A percentile compares a stretch with the other conserved stretches of the same genome.
These are phyloP conservation scores for Rhodamnia argentea DNA, from an alignment of 345 rosid species.

Conservation along the genomic window DNA sequence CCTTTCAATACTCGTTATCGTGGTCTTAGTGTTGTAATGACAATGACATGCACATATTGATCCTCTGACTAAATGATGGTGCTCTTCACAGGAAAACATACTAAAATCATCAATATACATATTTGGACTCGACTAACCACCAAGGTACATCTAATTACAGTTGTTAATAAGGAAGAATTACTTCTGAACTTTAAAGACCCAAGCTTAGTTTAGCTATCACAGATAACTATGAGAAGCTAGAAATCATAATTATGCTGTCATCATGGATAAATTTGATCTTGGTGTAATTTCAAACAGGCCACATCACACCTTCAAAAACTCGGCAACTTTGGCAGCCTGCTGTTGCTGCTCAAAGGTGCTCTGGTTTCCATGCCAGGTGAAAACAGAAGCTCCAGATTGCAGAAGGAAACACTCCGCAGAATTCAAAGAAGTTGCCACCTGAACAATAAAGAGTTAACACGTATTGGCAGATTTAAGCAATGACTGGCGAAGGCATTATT, in stretches of 20 bases:
- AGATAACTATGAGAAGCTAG: not conserved
- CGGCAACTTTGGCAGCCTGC: conserved; percentile 72
- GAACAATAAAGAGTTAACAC: conserved; percentile 1
- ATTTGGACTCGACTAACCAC: not conserved
- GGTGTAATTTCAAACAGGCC: not conserved
- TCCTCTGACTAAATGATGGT: not conserved
- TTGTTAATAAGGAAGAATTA: not conserved
- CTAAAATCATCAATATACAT: not conserved
- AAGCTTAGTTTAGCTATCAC: not conserved
- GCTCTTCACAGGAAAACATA: not conserved
- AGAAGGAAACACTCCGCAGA: conserved; percentile 82
- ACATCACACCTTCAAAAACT: conserved; percentile 61
- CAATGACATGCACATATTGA: not conserved
- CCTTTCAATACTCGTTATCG: not conserved
- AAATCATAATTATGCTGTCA: not conserved
- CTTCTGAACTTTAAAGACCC: not conserved
- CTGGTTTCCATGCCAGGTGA: conserved; percentile 92
- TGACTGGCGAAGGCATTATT: not conserved
- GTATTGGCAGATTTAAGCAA: not conserved
- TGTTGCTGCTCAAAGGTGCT: conserved; percentile 91
- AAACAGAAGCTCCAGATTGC: conserved; percentile 85
- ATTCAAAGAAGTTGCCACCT: conserved; percentile 84
- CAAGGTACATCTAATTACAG: not conserved
- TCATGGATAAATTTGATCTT: not conserved
- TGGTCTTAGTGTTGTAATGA: not conserved